Percentiles rank a stretch among this genome's conserved stretches.
phyloP scores from a whole-genome alignment of 768 basidiomycete genomes.

The Xerocomus potaroensis region DNA sequence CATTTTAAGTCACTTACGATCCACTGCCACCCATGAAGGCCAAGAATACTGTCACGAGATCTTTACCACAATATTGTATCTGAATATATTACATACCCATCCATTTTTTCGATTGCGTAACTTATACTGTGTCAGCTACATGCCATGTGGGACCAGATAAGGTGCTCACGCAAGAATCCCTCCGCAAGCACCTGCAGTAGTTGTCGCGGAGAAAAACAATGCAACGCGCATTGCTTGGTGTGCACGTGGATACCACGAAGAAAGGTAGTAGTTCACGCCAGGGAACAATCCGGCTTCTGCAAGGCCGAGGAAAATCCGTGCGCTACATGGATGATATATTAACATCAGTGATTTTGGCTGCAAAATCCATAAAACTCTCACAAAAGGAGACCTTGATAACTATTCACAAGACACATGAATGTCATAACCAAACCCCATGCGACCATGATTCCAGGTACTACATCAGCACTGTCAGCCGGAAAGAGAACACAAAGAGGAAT shows the following conservation, averaged over 20 bases:
- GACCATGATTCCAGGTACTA: background rate
- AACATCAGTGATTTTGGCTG: background rate
- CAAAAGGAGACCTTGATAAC: background rate
- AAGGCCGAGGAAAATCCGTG: slow-evolving; percentile 2
- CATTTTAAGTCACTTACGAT: background rate
- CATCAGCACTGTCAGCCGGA: background rate
- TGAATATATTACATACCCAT: background rate
- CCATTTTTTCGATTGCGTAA: slow-evolving; percentile 2
- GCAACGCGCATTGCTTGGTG: background rate
- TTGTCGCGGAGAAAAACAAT: background rate
- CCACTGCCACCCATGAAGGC: slow-evolving; percentile 5
- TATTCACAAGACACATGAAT: slow-evolving; percentile 1
- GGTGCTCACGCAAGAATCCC: background rate
- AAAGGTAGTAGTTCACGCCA: slow-evolving; percentile 2
- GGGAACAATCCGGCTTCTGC: background rate
- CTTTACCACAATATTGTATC: background rate
- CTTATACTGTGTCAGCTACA: background rate
- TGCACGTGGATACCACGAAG: slow-evolving; percentile 3
- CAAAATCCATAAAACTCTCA: background rate
- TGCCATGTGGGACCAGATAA: background rate
- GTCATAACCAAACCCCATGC: slow-evolving; percentile 3
- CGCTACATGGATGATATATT: background rate
- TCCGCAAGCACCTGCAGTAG: slow-evolving; percentile 1
- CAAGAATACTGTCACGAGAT: background rate
- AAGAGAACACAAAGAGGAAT: too few species aligned